A percentile compares a stretch with the other conserved stretches of the same genome.
Evolutionary conservation across 257 asterid genomes (phyloP).

Genomic region (Vinca minor): DNA sequence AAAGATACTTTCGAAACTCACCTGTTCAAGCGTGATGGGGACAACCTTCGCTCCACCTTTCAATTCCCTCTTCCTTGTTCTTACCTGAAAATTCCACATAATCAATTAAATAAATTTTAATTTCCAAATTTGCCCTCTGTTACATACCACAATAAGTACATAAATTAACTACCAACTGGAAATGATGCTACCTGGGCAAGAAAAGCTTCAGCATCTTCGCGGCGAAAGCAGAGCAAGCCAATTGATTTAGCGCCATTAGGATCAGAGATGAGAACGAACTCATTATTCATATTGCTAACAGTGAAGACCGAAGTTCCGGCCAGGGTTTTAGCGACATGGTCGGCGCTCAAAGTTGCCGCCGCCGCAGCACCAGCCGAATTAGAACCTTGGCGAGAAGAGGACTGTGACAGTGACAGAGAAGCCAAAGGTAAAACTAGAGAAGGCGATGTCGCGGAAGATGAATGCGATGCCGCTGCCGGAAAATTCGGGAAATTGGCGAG

Average conservation of each 20-base stretch:
- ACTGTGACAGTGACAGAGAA: constrained; percentile 56
- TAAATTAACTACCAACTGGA: neutral
- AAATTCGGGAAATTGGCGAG: constrained; percentile 30
- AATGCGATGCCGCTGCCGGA: constrained; percentile 17
- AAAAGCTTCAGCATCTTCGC: constrained; percentile 86
- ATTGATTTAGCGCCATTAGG: constrained; percentile 67
- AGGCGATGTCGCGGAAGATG: constrained; percentile 8
- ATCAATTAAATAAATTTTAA: neutral
- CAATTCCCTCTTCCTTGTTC: constrained; percentile 54
- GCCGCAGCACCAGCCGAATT: no score
- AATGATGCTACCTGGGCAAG: constrained; percentile 69
- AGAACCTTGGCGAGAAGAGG: constrained; percentile 14
- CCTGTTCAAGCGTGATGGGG: constrained; percentile 94
- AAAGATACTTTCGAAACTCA: constrained; percentile 8
- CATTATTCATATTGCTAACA: constrained; percentile 79
- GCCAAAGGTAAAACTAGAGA: constrained; percentile 52
- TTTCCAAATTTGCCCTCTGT: neutral
- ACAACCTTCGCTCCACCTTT: constrained; percentile 88
- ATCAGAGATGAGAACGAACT: constrained; percentile 82
- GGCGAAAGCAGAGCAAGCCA: constrained; percentile 87
- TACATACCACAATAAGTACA: neutral
- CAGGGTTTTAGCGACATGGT: constrained; percentile 63
- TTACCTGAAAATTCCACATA: constrained; percentile 38
- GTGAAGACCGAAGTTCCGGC: constrained; percentile 82
- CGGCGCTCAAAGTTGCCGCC: constrained; percentile 37